A percentile compares a stretch with the other conserved stretches of the same genome.
phyloP scores from a whole-genome alignment of 176 grass and related monocot species.

The Typha latifolia region DNA sequence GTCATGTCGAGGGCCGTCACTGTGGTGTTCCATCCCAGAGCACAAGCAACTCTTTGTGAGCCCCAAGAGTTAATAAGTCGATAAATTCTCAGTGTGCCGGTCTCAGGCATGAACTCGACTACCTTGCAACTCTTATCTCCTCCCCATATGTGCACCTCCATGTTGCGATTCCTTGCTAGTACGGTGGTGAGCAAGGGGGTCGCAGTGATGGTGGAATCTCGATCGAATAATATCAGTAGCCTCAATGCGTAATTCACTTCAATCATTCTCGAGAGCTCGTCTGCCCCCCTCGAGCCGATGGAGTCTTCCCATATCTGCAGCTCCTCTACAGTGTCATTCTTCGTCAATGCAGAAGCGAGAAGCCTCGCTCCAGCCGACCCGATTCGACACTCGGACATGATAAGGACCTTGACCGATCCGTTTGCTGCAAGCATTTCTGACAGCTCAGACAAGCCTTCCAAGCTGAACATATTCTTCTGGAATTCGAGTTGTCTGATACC shows the following conservation, averaged over 20 bases:
- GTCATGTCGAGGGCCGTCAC: slow-evolving; percentile 67
- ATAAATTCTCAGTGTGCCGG: slow-evolving; percentile 60
- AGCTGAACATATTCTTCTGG: slow-evolving; percentile 54
- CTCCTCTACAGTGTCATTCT: slow-evolving; percentile 66
- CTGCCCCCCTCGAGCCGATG: slow-evolving; percentile 62
- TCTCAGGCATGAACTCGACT: slow-evolving; percentile 65
- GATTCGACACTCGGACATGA: slow-evolving; percentile 61
- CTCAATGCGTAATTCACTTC: slow-evolving; percentile 72
- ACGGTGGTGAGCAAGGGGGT: slow-evolving; percentile 73
- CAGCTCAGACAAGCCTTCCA: slow-evolving; percentile 31
- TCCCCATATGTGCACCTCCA: slow-evolving; percentile 86
- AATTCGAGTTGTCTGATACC: slow-evolving; percentile 71
- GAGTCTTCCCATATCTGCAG: slow-evolving; percentile 85
- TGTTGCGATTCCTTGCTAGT: slow-evolving; percentile 51
- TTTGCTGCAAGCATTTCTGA: slow-evolving; percentile 59
- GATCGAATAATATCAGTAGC: slow-evolving; percentile 62
- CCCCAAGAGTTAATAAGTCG: slow-evolving; percentile 37
- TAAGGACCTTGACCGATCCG: slow-evolving; percentile 42
- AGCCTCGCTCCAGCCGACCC: slow-evolving; percentile 39
- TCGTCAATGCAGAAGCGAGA: slow-evolving; percentile 67
- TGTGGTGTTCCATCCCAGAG: slow-evolving; percentile 73
- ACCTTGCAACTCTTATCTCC: slow-evolving; percentile 35
- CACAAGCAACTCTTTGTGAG: slow-evolving; percentile 47
- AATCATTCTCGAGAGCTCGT: slow-evolving; percentile 85
- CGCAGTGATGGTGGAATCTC: slow-evolving; percentile 48